Evolutionary conservation across 495 filamentous ascomycete species (phyloP), one percentile per base, ranked within the genome.

Genomic region (Penicillium pancosmium): DNA sequence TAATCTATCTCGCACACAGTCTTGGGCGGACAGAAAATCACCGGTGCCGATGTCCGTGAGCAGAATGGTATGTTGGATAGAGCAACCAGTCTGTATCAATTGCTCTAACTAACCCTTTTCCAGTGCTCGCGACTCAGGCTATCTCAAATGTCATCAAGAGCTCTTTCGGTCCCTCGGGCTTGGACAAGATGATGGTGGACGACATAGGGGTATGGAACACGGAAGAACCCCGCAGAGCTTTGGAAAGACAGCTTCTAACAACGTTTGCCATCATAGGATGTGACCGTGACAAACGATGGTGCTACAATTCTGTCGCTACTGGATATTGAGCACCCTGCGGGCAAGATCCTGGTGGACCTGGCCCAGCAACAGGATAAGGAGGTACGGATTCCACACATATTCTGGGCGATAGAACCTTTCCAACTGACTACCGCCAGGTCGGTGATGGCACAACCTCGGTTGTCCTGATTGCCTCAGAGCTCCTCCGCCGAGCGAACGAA

Each of bases 131-230:
- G 52, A 98, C 94, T 44, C 91, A 96, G 74, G 92, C 93, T 47
- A 97, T 99, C 71, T 89, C 94, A 73, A 98, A 97, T 88, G 91
- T 97, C 53, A 92, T 99, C 72, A 97, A 96, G 79, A 96, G 89
- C 77, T 99, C 94, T 13, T 99, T 98, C 73, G 94, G 94, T 41
- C 94, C 94, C 57, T 96, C 91, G 58, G 94, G 94, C 35, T 80
- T 99, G 63, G 94, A 99, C 71, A 99, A 99, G 84, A 98, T 99
- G 95, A 98, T 99, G 95, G 95, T 99, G 69, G 94, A 99, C 75
- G 94, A 99, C 70, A 98, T 98, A 73, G 94, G 94, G 67, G 90
- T 92, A 84, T 61, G 88, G 67, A 65, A 48, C 49, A 15, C 15
- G 27, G 31, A 40, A 56, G 54, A 52, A 61, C 70, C 73, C 73